These are phyloP conservation scores for Picochlorum sp. DNA, from an alignment of 139 green algal genomes.

Conservation along the genomic window DNA sequence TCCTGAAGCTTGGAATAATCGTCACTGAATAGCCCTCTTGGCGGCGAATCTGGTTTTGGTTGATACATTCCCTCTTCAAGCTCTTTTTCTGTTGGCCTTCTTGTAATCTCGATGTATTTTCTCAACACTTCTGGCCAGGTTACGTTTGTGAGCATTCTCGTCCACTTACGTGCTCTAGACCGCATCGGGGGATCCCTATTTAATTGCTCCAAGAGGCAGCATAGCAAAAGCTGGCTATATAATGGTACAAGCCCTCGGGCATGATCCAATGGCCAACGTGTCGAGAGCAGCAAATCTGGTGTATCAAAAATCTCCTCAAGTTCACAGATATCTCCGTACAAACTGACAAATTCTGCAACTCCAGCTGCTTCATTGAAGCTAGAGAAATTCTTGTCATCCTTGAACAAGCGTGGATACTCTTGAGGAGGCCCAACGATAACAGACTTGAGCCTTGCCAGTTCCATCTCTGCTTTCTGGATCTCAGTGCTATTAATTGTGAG, in stretches of 20 bases:
- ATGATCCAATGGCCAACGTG: constrained; percentile 23
- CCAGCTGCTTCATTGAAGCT: constrained; percentile 24
- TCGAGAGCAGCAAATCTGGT: constrained; percentile 17
- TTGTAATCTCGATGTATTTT: constrained; percentile 36
- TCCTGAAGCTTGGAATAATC: background rate
- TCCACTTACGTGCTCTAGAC: constrained; percentile 22
- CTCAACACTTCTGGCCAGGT: constrained; percentile 49
- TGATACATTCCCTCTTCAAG: background rate
- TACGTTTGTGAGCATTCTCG: constrained; percentile 16
- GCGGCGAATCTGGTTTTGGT: background rate
- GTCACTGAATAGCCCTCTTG: background rate
- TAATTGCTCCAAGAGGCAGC: constrained; percentile 39
- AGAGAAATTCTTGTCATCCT: background rate
- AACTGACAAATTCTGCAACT: constrained; percentile 36
- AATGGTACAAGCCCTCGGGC: constrained; percentile 21
- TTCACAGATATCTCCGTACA: constrained; percentile 34
- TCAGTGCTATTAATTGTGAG: background rate
- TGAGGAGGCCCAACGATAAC: background rate
- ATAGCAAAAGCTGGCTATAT: constrained; percentile 31
- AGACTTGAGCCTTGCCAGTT: no score
- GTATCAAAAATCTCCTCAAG: constrained; percentile 7
- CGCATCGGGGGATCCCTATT: constrained; percentile 23
- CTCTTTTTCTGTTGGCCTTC: constrained; percentile 1
- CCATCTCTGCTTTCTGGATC: background rate
- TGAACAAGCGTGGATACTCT: constrained; percentile 11